phyloP scores from a whole-genome alignment of 306 rosid genomes.

The Abrus pulchellus region DNA sequence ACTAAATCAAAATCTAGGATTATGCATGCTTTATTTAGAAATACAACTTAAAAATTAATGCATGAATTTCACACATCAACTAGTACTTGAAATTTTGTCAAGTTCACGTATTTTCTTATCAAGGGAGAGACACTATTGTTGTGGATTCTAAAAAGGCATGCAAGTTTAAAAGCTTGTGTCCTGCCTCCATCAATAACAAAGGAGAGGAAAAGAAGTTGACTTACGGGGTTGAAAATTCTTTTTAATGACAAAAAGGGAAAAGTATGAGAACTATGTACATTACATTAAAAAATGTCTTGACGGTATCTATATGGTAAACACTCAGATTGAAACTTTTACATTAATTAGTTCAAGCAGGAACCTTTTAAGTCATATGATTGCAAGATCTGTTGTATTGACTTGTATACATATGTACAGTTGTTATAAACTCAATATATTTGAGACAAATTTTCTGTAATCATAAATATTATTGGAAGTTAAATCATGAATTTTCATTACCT shows the following conservation, averaged over 20 bases:
- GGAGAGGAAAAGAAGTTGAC: slow-evolving; percentile 14
- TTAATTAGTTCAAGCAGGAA: slow-evolving; percentile 4
- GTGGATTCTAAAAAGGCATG: slow-evolving; percentile 17
- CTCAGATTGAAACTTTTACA: neutral
- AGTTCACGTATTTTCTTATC: slow-evolving; percentile 1
- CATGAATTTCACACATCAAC: no score
- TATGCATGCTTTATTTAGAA: no score
- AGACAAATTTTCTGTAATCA: slow-evolving; percentile 23
- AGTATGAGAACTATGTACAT: neutral
- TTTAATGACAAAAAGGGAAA: slow-evolving; percentile 16
- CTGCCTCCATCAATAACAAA: slow-evolving; percentile 10
- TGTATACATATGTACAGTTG: neutral
- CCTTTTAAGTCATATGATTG: slow-evolving; percentile 12
- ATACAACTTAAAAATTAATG: no score
- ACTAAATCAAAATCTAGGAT: no score
- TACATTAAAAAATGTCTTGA: neutral
- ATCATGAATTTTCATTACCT: neutral
- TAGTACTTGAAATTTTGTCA: slow-evolving; percentile 31
- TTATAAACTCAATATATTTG: slow-evolving; percentile 9
- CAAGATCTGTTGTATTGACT: neutral
- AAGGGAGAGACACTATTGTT: neutral
- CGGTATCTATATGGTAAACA: slow-evolving; percentile 4
- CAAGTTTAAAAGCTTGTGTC: slow-evolving; percentile 4
- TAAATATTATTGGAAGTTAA: slow-evolving; percentile 2
- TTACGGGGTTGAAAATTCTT: slow-evolving; percentile 25